These are phyloP conservation scores for Adansonia grandidieri DNA, from an alignment of 441 rosid genomes.

Conservation along the genomic window DNA sequence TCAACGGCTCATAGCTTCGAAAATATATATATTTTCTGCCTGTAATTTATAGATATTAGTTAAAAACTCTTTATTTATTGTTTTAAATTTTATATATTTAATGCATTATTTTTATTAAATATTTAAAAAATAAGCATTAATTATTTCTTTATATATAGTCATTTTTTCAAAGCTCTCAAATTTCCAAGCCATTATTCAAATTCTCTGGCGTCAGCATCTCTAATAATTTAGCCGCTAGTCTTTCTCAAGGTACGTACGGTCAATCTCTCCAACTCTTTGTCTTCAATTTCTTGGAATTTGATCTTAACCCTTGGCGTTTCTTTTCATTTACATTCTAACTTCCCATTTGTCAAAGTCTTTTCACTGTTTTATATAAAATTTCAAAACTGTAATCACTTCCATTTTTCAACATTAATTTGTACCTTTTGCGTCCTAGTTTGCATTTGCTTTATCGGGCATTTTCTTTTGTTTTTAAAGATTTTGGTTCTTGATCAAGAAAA, in stretches of 20 bases:
- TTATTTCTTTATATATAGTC: too few relatives aligned
- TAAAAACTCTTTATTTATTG: not conserved
- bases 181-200: not conserved
- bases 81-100: too few relatives aligned
- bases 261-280: not conserved
- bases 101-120: too few relatives aligned
- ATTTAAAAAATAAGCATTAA: too few relatives aligned
- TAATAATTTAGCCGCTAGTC: not conserved
- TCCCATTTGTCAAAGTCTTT: not conserved
- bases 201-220: not conserved
- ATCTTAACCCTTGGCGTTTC: not conserved
- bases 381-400: not conserved
- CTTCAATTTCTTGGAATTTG: not conserved
- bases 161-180: not conserved
- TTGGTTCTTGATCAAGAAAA: slow-evolving; percentile 1
- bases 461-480: not conserved
- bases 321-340: not conserved
- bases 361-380: not conserved
- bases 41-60: not conserved
- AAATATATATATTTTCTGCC: not conserved
- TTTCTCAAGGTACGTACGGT: slow-evolving; percentile 1
- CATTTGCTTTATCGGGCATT: not conserved
- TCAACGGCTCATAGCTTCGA: not conserved
- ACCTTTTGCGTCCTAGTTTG: not conserved
- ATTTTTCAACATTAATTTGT: not conserved